phyloP scores from a whole-genome alignment of 441 rosid species.

The Arabidopsis lyrata region DNA sequence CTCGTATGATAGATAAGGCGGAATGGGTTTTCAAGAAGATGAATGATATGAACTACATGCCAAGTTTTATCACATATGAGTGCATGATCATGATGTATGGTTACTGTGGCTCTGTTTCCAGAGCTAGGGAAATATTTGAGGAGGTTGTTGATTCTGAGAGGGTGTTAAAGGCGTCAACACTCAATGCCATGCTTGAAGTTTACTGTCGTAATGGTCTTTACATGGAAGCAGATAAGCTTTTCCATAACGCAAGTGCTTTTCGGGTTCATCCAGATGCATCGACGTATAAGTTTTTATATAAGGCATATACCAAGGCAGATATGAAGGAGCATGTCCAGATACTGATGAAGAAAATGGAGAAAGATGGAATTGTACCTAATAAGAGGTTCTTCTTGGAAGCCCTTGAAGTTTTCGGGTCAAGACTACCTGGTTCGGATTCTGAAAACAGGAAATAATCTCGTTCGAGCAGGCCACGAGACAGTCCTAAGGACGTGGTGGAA shows the following conservation, averaged over 20 bases:
- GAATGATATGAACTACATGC: conserved; percentile 69
- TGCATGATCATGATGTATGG: conserved; percentile 85
- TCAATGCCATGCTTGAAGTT: conserved; percentile 75
- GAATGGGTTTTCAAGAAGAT: conserved; percentile 66
- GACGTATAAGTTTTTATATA: conserved; percentile 86
- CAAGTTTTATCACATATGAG: conserved; percentile 76
- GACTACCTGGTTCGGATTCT: conserved; percentile 50
- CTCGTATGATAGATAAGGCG: conserved; percentile 75
- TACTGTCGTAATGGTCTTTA: conserved; percentile 70
- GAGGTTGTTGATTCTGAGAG: conserved; percentile 59
- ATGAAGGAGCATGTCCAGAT: conserved; percentile 75
- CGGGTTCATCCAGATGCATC: conserved; percentile 65
- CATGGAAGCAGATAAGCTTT: conserved; percentile 73
- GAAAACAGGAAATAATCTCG: conserved; percentile 28
- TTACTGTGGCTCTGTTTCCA: conserved; percentile 69
- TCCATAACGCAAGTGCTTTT: conserved; percentile 49
- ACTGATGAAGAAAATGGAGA: conserved; percentile 73
- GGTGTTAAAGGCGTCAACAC: conserved; percentile 69
- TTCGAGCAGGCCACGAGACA: conserved; percentile 34
- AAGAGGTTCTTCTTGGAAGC: conserved; percentile 89
- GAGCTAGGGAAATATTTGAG: conserved; percentile 75
- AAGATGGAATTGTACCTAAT: conserved; percentile 77
- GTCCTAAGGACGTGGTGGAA: conserved; percentile 17
- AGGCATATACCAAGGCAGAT: conserved; percentile 78
- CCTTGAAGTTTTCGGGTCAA: conserved; percentile 64